Evolutionary conservation across 2,329 filamentous ascomycete genomes (phyloP).

Genomic region (Colletotrichum tamarilloi): DNA sequence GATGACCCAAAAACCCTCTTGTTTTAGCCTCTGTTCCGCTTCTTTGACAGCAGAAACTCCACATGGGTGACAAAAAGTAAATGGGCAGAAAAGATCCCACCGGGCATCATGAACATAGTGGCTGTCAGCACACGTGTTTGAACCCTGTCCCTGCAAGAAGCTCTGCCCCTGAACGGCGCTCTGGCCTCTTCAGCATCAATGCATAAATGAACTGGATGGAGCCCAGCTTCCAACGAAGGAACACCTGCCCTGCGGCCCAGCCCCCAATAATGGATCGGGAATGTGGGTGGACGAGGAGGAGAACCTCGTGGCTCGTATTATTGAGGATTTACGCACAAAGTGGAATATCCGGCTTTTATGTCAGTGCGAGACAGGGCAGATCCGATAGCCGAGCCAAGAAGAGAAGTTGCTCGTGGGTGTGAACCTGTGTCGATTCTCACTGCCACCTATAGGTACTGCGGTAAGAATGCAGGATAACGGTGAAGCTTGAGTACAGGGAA

Average conservation of each 20-base stretch:
- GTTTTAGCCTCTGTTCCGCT: not conserved
- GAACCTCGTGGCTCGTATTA: constrained; percentile 6
- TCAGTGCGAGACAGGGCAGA: constrained; percentile 31
- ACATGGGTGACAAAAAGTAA: not conserved
- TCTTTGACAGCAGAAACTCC: not conserved
- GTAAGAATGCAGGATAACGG: not conserved
- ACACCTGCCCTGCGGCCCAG: not conserved
- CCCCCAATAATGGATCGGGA: not conserved
- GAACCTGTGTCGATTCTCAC: not conserved
- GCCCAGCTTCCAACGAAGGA: not conserved
- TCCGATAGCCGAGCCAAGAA: constrained; percentile 30
- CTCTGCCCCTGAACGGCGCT: not conserved
- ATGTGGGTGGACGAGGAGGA: constrained; percentile 5
- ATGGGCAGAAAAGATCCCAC: not conserved
- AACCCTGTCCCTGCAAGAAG: not conserved
- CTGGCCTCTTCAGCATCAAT: not conserved
- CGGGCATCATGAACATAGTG: not conserved
- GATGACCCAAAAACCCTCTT: not conserved
- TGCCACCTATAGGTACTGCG: not conserved
- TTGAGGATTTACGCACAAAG: not conserved
- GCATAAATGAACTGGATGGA: not conserved
- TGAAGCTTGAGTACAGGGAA: not conserved
- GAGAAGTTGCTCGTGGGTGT: not conserved
- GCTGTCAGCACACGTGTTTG: not conserved
- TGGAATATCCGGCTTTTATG: not conserved